Percentiles rank a stretch among this genome's conserved stretches.
Evolutionary conservation across 352 stramenopile species (phyloP).

Genomic region (Pythium grandisporangium): DNA sequence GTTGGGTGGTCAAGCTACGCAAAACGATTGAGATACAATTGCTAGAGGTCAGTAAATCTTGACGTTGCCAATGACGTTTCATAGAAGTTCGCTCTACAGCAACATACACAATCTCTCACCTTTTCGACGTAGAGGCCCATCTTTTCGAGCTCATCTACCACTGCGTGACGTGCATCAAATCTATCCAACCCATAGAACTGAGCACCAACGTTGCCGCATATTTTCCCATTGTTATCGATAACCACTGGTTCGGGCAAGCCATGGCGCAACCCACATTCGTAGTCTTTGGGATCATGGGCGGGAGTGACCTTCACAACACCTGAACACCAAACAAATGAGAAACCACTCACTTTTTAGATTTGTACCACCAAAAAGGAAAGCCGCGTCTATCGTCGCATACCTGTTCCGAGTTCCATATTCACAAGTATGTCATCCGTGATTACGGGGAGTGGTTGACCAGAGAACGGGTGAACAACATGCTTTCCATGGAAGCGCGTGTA

Average conservation of each 20-base stretch:
- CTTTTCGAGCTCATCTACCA: conserved; percentile 90
- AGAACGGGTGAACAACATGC: conserved; percentile 94
- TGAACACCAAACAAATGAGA: too few species aligned
- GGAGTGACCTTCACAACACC: conserved; percentile 95
- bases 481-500: conserved; percentile 96
- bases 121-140: conserved; percentile 90
- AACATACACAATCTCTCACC: conserved; percentile 76
- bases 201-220: conserved; percentile 65
- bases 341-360: too few species aligned
- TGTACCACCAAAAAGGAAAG: too few species aligned
- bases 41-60: too few species aligned
- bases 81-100: too few species aligned
- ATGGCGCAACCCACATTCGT: conserved; percentile 96
- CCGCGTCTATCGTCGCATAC: conserved; percentile 58
- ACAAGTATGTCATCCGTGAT: conserved; percentile 94
- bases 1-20: conserved; percentile 65
- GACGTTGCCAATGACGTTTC: too few species aligned
- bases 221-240: conserved; percentile 60
- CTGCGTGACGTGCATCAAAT: conserved; percentile 87
- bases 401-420: conserved; percentile 98
- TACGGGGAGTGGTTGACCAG: conserved; percentile 87
- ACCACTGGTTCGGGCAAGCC: conserved; percentile 75
- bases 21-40: too few species aligned
- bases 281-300: conserved; percentile 99
- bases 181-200: conserved; percentile 92